phyloP scores from a whole-genome alignment of 306 rosid species.

The Quercus dentata region DNA sequence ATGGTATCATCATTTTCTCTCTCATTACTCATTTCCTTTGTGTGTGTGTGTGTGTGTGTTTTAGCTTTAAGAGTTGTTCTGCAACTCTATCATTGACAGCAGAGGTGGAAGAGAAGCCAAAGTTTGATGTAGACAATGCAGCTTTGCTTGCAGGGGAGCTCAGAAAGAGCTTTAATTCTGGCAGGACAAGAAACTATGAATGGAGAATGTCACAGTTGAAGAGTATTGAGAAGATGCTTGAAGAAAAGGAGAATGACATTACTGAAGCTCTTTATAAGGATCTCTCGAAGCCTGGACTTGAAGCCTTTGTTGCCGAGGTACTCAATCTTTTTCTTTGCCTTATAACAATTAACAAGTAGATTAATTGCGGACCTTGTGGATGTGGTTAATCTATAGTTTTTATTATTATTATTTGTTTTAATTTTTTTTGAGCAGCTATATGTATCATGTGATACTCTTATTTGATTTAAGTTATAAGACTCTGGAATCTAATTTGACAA shows the following conservation, averaged over 20 bases:
- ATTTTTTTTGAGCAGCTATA: not conserved
- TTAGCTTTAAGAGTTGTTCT: constrained; percentile 38
- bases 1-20: not conserved
- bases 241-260: constrained; percentile 63
- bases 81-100: constrained; percentile 41
- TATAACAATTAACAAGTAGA: not conserved
- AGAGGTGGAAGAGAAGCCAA: constrained; percentile 39
- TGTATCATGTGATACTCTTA: not conserved
- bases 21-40: not conserved
- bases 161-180: constrained; percentile 47
- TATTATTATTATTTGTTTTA: too few relatives aligned
- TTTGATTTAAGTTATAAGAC: not conserved
- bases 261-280: constrained; percentile 57
- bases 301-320: constrained; percentile 76
- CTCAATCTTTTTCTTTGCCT: not conserved
- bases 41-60: not conserved
- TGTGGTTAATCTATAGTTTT: too few relatives aligned
- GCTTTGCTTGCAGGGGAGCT: constrained; percentile 49
- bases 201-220: constrained; percentile 74
- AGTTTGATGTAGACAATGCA: constrained; percentile 46
- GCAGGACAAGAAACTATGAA: constrained; percentile 69
- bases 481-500: too few relatives aligned
- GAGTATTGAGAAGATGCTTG: constrained; percentile 60
- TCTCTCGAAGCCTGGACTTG: constrained; percentile 63
- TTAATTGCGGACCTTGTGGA: not conserved